Evolutionary conservation across 2,329 filamentous ascomycete species (phyloP).

Genomic region (Gnomoniopsis sp.): DNA sequence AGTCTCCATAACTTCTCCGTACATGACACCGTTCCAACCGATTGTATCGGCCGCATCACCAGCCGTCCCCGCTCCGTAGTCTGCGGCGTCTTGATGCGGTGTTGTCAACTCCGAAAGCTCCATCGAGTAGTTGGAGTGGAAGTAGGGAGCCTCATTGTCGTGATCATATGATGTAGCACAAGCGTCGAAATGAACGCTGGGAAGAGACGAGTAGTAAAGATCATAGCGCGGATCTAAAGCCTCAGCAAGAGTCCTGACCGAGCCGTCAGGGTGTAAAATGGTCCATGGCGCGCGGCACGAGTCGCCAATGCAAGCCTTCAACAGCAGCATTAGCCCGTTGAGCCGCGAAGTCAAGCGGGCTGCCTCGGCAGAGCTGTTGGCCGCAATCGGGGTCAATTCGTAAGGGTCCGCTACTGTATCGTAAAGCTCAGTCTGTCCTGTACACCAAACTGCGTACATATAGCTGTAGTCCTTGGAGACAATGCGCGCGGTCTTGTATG

Average conservation of each 20-base stretch:
- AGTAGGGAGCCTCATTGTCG: conserved; percentile 17
- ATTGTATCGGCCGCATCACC: conserved; percentile 2
- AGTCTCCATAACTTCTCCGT: conserved; percentile 10
- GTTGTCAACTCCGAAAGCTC: conserved; percentile 11
- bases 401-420: conserved; percentile 54
- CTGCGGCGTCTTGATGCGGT: conserved; percentile 13
- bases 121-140: conserved; percentile 17
- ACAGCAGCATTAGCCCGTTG: conserved; percentile 55
- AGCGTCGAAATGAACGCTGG: conserved; percentile 15
- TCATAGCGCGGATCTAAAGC: conserved; percentile 48
- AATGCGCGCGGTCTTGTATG: conserved; percentile 59
- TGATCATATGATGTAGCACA: conserved; percentile 11
- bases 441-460: conserved; percentile 69
- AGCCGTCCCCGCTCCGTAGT: conserved; percentile 5
- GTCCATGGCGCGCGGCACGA: conserved; percentile 57
- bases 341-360: conserved; percentile 44
- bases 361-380: conserved; percentile 29
- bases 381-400: conserved; percentile 45
- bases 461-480: conserved; percentile 53
- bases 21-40: conserved; percentile 13
- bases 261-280: conserved; percentile 50
- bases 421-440: conserved; percentile 64
- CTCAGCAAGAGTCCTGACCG: conserved; percentile 48
- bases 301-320: conserved; percentile 57
- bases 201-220: conserved; percentile 41